Conservation (phyloP, 768 basidiomycete species). For the Boletus subcaerulescens region DNA sequence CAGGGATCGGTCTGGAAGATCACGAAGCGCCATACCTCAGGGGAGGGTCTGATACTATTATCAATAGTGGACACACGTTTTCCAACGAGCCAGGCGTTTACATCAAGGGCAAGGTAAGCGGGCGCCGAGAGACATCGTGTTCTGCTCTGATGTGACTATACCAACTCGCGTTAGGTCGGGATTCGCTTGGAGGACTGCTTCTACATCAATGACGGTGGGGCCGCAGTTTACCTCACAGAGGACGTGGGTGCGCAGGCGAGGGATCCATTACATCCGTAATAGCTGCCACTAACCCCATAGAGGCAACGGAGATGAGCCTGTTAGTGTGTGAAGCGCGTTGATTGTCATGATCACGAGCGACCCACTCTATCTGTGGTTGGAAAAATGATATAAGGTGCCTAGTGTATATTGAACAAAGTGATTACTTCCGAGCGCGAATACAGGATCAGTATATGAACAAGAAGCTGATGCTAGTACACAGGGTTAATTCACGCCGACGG, state of each 20-base stretch:
- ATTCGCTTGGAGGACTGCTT: conserved; percentile 85
- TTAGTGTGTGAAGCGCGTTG: not conserved
- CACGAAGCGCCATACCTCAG: conserved; percentile 82
- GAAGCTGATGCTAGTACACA: conserved; percentile 22
- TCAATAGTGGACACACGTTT: conserved; percentile 68
- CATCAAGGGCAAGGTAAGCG: conserved; percentile 61
- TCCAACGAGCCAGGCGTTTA: conserved; percentile 81
- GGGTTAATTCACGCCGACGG: conserved; percentile 12
- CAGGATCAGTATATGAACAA: conserved; percentile 30
- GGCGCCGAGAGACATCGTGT: not conserved
- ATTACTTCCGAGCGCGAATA: conserved; percentile 26
- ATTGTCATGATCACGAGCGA: not conserved
- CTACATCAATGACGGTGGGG: conserved; percentile 55
- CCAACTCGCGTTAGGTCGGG: conserved; percentile 50
- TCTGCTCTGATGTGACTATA: not conserved
- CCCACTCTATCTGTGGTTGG: not conserved
- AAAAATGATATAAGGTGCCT: conserved; percentile 12
- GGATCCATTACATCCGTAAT: conserved; percentile 36
- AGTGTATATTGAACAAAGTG: conserved; percentile 21
- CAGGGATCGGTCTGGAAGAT: conserved; percentile 81
- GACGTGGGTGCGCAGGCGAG: conserved; percentile 59
- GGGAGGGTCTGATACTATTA: conserved; percentile 58
- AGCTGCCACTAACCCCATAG: conserved; percentile 9
- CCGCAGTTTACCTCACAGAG: conserved; percentile 56
- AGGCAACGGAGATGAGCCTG: conserved; percentile 22